These are phyloP conservation scores for Wallacemonas sp. DNA, from an alignment of 208 protist species.

Conservation along the genomic window DNA sequence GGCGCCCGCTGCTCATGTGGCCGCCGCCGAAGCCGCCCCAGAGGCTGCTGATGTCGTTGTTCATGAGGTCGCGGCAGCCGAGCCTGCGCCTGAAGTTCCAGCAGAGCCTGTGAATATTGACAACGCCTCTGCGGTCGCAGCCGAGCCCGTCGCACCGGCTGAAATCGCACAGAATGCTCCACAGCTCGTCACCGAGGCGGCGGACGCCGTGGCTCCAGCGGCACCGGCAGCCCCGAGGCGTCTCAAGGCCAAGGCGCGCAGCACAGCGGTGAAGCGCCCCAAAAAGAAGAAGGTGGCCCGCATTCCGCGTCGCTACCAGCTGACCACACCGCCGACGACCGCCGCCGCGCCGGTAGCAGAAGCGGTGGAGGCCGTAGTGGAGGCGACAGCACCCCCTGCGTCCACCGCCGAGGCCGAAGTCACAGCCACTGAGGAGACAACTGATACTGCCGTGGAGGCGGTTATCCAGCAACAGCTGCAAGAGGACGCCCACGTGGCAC, in stretches of 20 bases:
- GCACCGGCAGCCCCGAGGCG: constrained; percentile 36
- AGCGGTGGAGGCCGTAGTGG: constrained; percentile 17
- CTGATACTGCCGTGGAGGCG: not conserved
- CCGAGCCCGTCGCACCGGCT: too few relatives aligned
- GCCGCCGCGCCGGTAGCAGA: constrained; percentile 31
- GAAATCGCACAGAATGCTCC: not conserved
- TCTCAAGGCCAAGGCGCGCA: constrained; percentile 45
- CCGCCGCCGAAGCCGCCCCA: not conserved
- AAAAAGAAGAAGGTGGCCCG: constrained; percentile 7
- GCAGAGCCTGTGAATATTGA: too few relatives aligned
- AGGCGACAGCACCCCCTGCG: too few relatives aligned
- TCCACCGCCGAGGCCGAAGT: too few relatives aligned
- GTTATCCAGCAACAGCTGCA: not conserved
- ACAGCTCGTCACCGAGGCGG: not conserved
- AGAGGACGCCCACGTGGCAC: constrained; percentile 4
- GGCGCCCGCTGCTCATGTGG: constrained; percentile 10
- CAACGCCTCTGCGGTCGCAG: too few relatives aligned
- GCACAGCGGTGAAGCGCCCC: constrained; percentile 23
- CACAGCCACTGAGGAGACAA: not conserved
- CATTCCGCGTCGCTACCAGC: not conserved
- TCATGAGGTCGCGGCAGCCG: not conserved
- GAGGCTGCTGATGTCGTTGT: not conserved
- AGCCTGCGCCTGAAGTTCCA: not conserved
- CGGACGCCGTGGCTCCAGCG: not conserved
- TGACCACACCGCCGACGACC: not conserved